Percentiles rank a stretch among this genome's conserved stretches.
Conservation (phyloP, 1,139 yeast species). For the Barnettozyma hawaiiensis region DNA sequence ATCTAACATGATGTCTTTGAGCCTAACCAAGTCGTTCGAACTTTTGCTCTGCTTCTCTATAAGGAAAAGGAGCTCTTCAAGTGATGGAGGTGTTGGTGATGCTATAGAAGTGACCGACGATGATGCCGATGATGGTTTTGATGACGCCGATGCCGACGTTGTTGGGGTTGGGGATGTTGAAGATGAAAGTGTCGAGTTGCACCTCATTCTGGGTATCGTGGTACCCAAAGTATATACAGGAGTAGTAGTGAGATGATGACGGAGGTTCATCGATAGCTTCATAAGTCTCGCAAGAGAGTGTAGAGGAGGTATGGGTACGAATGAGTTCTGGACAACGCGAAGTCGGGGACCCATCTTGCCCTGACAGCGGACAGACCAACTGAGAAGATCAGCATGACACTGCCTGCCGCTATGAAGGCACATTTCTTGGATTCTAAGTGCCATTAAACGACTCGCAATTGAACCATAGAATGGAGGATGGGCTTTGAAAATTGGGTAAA, state of each 20-base stretch:
- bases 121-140: neutral
- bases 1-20: conserved; percentile 1
- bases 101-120: neutral
- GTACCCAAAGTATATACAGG: neutral
- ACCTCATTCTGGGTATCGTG: conserved; percentile 1
- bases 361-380: conserved; percentile 15
- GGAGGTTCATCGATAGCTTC: neutral
- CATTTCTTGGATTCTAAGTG: conserved; percentile 5
- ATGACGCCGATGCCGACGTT: neutral
- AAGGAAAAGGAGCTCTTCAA: neutral
- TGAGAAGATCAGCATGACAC: conserved; percentile 12
- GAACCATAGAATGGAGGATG: too few species aligned
- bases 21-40: conserved; percentile 5
- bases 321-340: conserved; percentile 8
- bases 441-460: conserved; percentile 6
- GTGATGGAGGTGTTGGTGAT: neutral
- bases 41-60: conserved; percentile 8
- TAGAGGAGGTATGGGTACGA: conserved; percentile 16
- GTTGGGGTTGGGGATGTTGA: neutral
- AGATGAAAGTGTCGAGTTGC: conserved; percentile 3
- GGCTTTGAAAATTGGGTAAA: too few species aligned
- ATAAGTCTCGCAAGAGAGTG: neutral
- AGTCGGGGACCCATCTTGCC: conserved; percentile 11
- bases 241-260: neutral
- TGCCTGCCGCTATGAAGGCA: conserved; percentile 9